These are phyloP conservation scores for Penicillium argentinense DNA, from an alignment of 495 filamentous ascomycete species.

Conservation along the genomic window DNA sequence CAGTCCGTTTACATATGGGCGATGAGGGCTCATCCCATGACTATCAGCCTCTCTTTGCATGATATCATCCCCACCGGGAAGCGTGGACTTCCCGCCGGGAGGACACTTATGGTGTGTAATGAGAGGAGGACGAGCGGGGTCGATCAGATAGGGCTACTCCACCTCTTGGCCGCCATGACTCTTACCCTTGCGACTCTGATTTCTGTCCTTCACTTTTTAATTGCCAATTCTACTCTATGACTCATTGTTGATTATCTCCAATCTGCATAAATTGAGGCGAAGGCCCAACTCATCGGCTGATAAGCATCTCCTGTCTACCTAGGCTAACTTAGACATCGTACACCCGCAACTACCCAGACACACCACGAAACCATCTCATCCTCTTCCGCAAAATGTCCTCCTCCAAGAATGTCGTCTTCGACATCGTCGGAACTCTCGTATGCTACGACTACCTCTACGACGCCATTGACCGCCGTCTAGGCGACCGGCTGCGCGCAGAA, in stretches of 20 bases:
- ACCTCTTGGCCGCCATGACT: neutral
- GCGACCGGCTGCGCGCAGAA: conserved; percentile 32
- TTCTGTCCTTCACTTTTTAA: neutral
- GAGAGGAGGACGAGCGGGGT: conserved; percentile 2
- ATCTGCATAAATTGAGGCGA: too few relatives aligned
- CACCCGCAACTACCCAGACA: too few relatives aligned
- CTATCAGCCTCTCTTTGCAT: neutral
- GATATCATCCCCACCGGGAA: neutral
- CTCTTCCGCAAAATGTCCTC: conserved; percentile 21
- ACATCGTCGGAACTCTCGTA: conserved; percentile 42
- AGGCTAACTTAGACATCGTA: too few relatives aligned
- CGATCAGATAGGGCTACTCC: neutral
- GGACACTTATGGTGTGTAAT: too few relatives aligned
- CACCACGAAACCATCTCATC: too few relatives aligned
- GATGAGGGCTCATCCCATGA: too few relatives aligned
- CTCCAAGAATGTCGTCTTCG: conserved; percentile 41
- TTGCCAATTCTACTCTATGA: neutral
- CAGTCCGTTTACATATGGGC: too few relatives aligned
- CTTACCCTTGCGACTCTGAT: neutral
- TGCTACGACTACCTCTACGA: conserved; percentile 32
- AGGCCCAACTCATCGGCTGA: too few relatives aligned
- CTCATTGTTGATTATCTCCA: neutral
- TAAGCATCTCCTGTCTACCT: too few relatives aligned
- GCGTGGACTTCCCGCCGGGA: conserved; percentile 6
- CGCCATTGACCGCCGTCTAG: conserved; percentile 31